Evolutionary conservation across 1,139 yeast species (phyloP).

Genomic region (Pichia sp.): DNA sequence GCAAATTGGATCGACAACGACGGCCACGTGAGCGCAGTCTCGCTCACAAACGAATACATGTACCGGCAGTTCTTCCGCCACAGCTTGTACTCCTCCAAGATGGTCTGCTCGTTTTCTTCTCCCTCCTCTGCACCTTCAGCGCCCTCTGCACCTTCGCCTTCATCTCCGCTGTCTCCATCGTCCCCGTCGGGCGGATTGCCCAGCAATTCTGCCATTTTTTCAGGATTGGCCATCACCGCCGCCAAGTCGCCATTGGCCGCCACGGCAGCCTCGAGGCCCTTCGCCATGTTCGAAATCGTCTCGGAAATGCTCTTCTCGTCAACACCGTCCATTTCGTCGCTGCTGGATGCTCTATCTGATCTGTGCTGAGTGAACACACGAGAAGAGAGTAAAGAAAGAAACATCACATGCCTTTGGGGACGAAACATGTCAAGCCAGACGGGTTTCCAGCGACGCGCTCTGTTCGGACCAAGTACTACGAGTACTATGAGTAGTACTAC

Average conservation of each 20-base stretch:
- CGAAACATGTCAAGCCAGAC: too few species aligned
- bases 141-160: conserved; percentile 14
- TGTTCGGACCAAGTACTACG: too few species aligned
- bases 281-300: conserved; percentile 6
- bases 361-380: too few species aligned
- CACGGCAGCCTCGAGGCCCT: not conserved
- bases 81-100: conserved; percentile 66
- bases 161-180: not conserved
- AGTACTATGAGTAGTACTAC: too few species aligned
- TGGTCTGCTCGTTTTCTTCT: conserved; percentile 37
- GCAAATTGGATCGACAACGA: conserved; percentile 75
- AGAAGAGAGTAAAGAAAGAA: too few species aligned
- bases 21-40: conserved; percentile 78
- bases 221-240: not conserved
- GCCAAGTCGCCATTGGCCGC: conserved; percentile 1
- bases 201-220: not conserved
- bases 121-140: conserved; percentile 16
- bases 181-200: not conserved
- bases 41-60: conserved; percentile 78
- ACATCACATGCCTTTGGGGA: too few species aligned
- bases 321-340: not conserved
- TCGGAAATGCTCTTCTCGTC: conserved; percentile 3
- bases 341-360: too few species aligned
- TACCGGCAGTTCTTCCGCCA: conserved; percentile 78
- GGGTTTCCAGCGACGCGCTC: too few species aligned